Percentiles rank a stretch among this genome's conserved stretches.
These are phyloP conservation scores for Babesia bigemina DNA, from an alignment of 169 alveolate species.

Conservation along the genomic window DNA sequence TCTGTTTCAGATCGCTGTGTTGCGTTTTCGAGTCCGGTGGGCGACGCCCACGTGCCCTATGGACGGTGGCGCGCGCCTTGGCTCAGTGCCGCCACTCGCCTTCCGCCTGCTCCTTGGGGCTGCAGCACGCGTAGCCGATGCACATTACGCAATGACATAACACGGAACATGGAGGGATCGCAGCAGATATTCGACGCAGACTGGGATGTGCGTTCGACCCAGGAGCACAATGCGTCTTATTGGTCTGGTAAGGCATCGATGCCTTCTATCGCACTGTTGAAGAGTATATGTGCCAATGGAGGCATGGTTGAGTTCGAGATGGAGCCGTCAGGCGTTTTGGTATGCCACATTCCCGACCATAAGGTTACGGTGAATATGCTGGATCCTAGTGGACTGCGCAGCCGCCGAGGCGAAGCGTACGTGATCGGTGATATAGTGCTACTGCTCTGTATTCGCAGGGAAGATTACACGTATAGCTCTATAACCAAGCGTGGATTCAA, in stretches of 20 bases:
- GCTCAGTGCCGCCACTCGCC: no score
- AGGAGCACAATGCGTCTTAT: constrained; percentile 18
- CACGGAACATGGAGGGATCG: constrained; percentile 43
- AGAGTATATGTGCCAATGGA: constrained; percentile 8
- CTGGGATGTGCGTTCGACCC: constrained; percentile 51
- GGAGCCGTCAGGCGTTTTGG: constrained; percentile 41
- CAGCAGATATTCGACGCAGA: constrained; percentile 43
- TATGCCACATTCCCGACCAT: constrained; percentile 55
- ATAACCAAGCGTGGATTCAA: constrained; percentile 74
- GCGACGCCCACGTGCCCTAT: no score
- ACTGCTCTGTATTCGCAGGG: constrained; percentile 29
- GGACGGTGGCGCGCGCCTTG: no score
- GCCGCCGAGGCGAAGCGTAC: constrained; percentile 63
- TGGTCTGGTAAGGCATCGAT: constrained; percentile 47
- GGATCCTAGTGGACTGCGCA: constrained; percentile 62
- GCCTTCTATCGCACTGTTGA: constrained; percentile 33
- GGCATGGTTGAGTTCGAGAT: constrained; percentile 33
- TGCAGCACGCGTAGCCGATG: no score
- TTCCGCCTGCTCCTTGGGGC: background rate
- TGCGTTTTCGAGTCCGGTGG: no score
- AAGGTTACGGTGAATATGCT: constrained; percentile 48
- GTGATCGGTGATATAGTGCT: constrained; percentile 52
- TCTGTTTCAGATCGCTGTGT: no score
- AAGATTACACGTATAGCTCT: constrained; percentile 73
- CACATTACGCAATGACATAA: no score